phyloP scores from a whole-genome alignment of 179 eudicot genomes.

The Sideroxylon spinosum region DNA sequence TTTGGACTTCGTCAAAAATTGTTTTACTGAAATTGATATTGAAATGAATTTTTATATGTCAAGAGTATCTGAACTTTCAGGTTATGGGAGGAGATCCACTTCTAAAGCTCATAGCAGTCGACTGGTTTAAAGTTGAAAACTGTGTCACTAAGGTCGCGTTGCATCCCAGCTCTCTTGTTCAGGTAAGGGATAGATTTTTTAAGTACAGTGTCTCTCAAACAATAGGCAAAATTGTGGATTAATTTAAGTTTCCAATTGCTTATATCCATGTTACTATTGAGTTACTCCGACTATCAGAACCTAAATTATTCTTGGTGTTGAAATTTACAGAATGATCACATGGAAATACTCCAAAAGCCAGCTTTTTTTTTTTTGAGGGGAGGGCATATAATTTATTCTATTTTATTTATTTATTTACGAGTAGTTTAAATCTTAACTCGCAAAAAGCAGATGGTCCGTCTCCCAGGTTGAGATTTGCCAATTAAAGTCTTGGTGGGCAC shows the following conservation, averaged over 20 bases:
- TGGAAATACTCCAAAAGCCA: no score
- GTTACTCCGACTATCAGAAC: background rate
- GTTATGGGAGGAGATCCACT: slow-evolving; percentile 92
- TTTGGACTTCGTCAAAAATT: background rate
- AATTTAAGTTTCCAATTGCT: background rate
- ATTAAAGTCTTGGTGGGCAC: no score
- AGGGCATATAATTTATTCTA: no score
- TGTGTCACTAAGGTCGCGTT: slow-evolving; percentile 65
- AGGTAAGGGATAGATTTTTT: slow-evolving; percentile 42
- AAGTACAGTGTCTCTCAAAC: background rate
- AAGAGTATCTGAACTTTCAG: slow-evolving; percentile 27
- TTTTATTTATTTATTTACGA: no score
- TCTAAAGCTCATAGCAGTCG: slow-evolving; percentile 87
- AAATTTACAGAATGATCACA: no score
- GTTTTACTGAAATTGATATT: background rate
- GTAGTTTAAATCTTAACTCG: no score
- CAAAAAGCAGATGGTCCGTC: no score
- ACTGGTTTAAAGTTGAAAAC: slow-evolving; percentile 89
- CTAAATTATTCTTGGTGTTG: background rate
- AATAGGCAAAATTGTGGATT: background rate
- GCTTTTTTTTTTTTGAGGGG: no score
- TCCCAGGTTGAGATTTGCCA: no score
- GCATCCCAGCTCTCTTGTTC: slow-evolving; percentile 77
- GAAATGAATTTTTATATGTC: background rate
- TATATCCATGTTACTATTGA: background rate